Evolutionary conservation across 768 basidiomycete species (phyloP).

Genomic region (Dioszegia crocea): DNA sequence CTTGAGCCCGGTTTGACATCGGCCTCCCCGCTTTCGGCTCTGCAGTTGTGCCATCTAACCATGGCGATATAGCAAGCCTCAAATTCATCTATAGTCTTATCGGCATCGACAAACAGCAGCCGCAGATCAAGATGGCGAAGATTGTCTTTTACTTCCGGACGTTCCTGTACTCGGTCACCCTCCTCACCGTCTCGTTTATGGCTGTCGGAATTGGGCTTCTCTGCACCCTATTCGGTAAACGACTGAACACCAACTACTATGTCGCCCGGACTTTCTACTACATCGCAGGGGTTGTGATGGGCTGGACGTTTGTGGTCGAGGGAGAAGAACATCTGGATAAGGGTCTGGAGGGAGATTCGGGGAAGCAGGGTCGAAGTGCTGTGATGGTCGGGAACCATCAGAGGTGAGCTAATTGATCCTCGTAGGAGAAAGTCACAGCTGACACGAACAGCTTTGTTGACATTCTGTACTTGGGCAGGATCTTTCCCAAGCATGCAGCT

Average conservation of each 20-base stretch:
- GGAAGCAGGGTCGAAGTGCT: constrained; percentile 58
- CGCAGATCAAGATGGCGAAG: constrained; percentile 50
- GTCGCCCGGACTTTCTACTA: constrained; percentile 78
- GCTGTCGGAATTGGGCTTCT: constrained; percentile 62
- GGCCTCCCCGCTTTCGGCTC: background rate
- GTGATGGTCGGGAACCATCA: constrained; percentile 86
- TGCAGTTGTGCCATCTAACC: background rate
- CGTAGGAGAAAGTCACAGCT: constrained; percentile 19
- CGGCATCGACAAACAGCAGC: background rate
- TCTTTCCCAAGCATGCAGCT: constrained; percentile 73
- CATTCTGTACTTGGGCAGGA: constrained; percentile 71
- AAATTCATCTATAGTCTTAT: background rate
- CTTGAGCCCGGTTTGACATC: no score
- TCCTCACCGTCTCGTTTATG: constrained; percentile 68
- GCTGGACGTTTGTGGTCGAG: constrained; percentile 70
- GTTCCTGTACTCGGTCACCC: constrained; percentile 65
- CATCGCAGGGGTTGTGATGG: constrained; percentile 61
- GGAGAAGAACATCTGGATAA: constrained; percentile 70
- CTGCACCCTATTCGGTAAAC: constrained; percentile 63
- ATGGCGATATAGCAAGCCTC: background rate
- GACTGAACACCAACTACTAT: constrained; percentile 62
- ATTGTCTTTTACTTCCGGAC: constrained; percentile 57
- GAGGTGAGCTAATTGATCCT: constrained; percentile 48
- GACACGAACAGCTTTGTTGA: constrained; percentile 36
- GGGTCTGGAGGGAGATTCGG: constrained; percentile 20